Base-by-base conservation (phyloP, 176 grass and related monocot genomes). In the Triticum urartu region DNA sequence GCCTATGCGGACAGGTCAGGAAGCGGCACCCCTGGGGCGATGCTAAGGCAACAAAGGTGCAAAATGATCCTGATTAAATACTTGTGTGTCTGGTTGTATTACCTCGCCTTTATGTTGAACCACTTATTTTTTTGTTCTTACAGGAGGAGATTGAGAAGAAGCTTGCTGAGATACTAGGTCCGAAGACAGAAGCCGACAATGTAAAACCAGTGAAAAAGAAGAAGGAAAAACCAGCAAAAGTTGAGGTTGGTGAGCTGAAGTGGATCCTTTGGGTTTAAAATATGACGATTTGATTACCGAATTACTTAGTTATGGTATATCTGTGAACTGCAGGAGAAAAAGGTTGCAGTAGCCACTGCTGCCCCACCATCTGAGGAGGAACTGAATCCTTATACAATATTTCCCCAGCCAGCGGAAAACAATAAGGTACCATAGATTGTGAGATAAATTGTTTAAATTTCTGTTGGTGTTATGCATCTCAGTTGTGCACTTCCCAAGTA, bases 121-220 rank as follows among this genome's bases (percentile, higher is more conserved):
- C 58, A 74, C 54, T 59, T 64, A 35, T 72, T 85, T 52, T 72
- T 86, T 35, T 81, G 39, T 36, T 76, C 77, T 71, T 81, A 80
- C 87, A 99, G 94, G 94, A 99, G 83, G 86, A 94, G 60, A 92
- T 99, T 88, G 97, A 99, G 72, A 84, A 77, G 77, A 94, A 81
- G 84, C 97, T 99, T 91, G 88, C 33, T 63, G 90, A 82, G 75
- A 88, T 96, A 75, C 83, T 99, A 64, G 97, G 97, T 22, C 94
- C 95, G 11, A 96, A 91, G 83, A 99, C 97, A 36, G 89, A 92
- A 68, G 94, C 92, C 43, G 94, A 99, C 83, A 93, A 94, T 88
- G 91, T 92, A 76, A 95, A 99, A 75, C 97, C 97, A 72, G 65
- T 93, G 83, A 99, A 99, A 82, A 96, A 96, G 80, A 96, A 96